Percentiles rank a stretch among this genome's conserved stretches.
phyloP scores from a whole-genome alignment of 2,329 filamentous ascomycete species.

The Pyrenophora seminiperda region DNA sequence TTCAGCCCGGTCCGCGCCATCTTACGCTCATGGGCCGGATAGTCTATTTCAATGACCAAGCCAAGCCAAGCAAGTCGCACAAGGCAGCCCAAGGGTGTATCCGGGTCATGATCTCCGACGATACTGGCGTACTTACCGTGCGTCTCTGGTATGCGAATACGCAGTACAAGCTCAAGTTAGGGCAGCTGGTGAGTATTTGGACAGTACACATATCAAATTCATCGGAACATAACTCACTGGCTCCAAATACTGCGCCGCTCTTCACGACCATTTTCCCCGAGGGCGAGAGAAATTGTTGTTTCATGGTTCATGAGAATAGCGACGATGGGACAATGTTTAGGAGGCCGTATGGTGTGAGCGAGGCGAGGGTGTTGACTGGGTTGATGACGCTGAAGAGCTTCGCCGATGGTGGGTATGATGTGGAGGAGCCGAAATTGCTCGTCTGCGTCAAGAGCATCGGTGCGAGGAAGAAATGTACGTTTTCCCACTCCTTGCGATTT shows the following conservation, averaged over 20 bases:
- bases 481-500: background rate
- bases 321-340: constrained; percentile 54
- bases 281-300: constrained; percentile 58
- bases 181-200: constrained; percentile 63
- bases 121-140: constrained; percentile 60
- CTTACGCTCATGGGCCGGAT: constrained; percentile 62
- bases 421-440: constrained; percentile 58
- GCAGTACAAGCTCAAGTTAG: constrained; percentile 55
- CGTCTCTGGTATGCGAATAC: constrained; percentile 57
- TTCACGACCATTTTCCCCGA: constrained; percentile 65
- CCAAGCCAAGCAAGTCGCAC: constrained; percentile 51
- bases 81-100: constrained; percentile 57
- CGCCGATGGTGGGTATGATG: constrained; percentile 60
- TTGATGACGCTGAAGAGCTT: constrained; percentile 64
- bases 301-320: constrained; percentile 59
- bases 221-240: constrained; percentile 48
- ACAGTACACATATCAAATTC: constrained; percentile 60
- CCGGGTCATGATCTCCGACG: constrained; percentile 62
- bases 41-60: constrained; percentile 59
- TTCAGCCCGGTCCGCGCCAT: constrained; percentile 57
- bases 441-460: constrained; percentile 65
- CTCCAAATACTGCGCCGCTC: constrained; percentile 53
- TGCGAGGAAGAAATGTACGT: constrained; percentile 54
- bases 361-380: constrained; percentile 47
- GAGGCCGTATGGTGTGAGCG: constrained; percentile 52